A percentile compares a stretch with the other conserved stretches of the same genome.
phyloP scores from a whole-genome alignment of 2,329 filamentous ascomycete genomes.

The Xylaria sp. region DNA sequence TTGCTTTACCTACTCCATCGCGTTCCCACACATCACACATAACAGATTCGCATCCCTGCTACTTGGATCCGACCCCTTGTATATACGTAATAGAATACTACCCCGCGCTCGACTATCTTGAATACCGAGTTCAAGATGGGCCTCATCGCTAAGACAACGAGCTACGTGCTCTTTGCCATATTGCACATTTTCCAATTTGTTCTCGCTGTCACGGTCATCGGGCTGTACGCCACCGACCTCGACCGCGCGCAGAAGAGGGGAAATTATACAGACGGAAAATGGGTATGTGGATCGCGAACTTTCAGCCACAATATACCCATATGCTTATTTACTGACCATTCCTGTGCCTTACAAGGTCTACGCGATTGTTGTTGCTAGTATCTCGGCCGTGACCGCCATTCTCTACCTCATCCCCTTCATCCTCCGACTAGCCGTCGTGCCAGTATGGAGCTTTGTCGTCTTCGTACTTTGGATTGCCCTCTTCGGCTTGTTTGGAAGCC shows the following conservation, averaged over 20 bases:
- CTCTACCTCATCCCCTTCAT: constrained; percentile 74
- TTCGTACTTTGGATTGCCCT: constrained; percentile 83
- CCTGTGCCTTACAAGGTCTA: constrained; percentile 63
- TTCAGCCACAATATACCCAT: neutral
- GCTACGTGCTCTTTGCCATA: constrained; percentile 66
- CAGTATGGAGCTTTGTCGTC: constrained; percentile 76
- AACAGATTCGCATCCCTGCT: constrained; percentile 23
- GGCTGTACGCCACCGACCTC: constrained; percentile 80
- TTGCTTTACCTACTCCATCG: neutral
- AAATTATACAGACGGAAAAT: constrained; percentile 71
- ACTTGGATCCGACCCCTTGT: constrained; percentile 12
- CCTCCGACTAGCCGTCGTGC: constrained; percentile 63
- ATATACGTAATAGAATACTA: neutral
- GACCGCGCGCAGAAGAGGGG: constrained; percentile 61
- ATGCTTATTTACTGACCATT: constrained; percentile 25
- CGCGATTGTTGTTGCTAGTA: constrained; percentile 74
- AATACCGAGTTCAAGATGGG: constrained; percentile 54
- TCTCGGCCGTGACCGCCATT: constrained; percentile 72
- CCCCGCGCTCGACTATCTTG: constrained; percentile 16
- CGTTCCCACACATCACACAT: constrained; percentile 21
- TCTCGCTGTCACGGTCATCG: constrained; percentile 79
- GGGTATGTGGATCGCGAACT: constrained; percentile 63
- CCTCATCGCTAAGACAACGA: constrained; percentile 56
- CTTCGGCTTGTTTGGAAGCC: constrained; percentile 84
- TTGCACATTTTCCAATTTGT: constrained; percentile 83